Conservation (phyloP, 352 stramenopile species). For the Phytophthora crassamura region DNA sequence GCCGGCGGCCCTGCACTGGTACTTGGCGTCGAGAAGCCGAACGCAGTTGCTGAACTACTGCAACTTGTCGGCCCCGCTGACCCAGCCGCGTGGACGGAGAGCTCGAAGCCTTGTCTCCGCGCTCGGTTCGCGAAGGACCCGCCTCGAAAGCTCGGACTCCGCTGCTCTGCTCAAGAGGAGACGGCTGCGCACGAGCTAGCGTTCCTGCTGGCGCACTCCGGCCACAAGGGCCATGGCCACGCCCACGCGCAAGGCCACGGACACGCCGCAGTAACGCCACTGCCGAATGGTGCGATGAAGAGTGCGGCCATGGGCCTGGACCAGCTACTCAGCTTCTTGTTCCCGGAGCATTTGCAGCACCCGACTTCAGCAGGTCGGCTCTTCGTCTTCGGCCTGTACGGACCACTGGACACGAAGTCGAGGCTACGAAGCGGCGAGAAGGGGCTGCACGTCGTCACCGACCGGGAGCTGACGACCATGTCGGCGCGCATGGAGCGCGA, state of each 20-base stretch:
- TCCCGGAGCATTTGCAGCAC: conserved; percentile 78
- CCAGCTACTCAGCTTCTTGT: conserved; percentile 78
- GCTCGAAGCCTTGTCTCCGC: conserved; percentile 33
- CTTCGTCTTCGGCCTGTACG: conserved; percentile 86
- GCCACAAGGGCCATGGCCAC: conserved; percentile 9
- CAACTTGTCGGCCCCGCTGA: conserved; percentile 57
- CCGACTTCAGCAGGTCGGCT: conserved; percentile 77
- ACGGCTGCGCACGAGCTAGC: conserved; percentile 47
- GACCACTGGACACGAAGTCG: conserved; percentile 66
- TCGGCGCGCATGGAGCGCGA: conserved; percentile 78
- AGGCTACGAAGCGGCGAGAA: conserved; percentile 67
- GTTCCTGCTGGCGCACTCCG: conserved; percentile 48
- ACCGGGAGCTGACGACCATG: conserved; percentile 83
- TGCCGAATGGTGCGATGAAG: conserved; percentile 5
- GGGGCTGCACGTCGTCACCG: conserved; percentile 70
- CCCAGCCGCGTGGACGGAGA: conserved; percentile 36
- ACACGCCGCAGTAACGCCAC: neutral
- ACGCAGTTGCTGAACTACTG: conserved; percentile 56
- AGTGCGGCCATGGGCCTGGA: conserved; percentile 49
- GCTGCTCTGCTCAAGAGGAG: conserved; percentile 43
- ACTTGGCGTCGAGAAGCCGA: conserved; percentile 50
- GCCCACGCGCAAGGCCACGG: conserved; percentile 9
- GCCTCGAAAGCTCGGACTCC: conserved; percentile 45
- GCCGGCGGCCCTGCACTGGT: conserved; percentile 50
- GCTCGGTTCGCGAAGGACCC: conserved; percentile 48